Percentiles rank a stretch among this genome's conserved stretches.
Evolutionary conservation across 1,284 basidiomycete genomes (phyloP).

Genomic region (Cerioporus squamosus): DNA sequence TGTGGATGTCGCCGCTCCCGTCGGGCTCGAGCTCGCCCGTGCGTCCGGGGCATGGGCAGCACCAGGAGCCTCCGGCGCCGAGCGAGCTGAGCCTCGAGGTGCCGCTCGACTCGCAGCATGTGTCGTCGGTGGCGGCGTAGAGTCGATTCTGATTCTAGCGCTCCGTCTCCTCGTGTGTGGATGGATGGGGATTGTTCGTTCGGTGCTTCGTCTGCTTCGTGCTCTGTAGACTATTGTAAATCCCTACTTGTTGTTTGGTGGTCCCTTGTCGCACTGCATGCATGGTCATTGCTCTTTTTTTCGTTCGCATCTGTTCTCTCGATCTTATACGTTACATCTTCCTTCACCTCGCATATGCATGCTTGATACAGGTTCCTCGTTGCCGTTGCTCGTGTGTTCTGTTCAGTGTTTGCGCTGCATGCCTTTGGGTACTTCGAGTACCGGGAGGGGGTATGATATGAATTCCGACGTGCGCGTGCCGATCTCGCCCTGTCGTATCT

Average conservation of each 20-base stretch:
- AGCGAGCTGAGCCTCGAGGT: conserved; percentile 30
- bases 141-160: too few relatives aligned
- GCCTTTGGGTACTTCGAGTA: too few relatives aligned
- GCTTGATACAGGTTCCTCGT: too few relatives aligned
- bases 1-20: conserved; percentile 41
- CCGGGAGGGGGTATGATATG: neutral
- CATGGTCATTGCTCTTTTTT: too few relatives aligned
- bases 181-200: too few relatives aligned
- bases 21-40: conserved; percentile 42
- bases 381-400: too few relatives aligned
- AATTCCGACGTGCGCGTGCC: conserved; percentile 1
- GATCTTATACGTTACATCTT: too few relatives aligned
- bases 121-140: neutral
- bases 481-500: conserved; percentile 3
- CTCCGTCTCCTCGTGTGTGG: neutral
- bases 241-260: neutral
- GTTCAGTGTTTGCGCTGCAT: too few relatives aligned
- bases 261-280: too few relatives aligned
- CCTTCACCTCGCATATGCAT: too few relatives aligned
- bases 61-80: neutral
- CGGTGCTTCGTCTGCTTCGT: neutral
- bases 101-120: conserved; percentile 1
- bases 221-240: conserved; percentile 5
- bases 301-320: neutral
- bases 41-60: conserved; percentile 21